Percentiles rank a stretch among this genome's conserved stretches.
These are phyloP conservation scores for Pythium aphanidermatum DNA, from an alignment of 352 stramenopile genomes.

Conservation along the genomic window DNA sequence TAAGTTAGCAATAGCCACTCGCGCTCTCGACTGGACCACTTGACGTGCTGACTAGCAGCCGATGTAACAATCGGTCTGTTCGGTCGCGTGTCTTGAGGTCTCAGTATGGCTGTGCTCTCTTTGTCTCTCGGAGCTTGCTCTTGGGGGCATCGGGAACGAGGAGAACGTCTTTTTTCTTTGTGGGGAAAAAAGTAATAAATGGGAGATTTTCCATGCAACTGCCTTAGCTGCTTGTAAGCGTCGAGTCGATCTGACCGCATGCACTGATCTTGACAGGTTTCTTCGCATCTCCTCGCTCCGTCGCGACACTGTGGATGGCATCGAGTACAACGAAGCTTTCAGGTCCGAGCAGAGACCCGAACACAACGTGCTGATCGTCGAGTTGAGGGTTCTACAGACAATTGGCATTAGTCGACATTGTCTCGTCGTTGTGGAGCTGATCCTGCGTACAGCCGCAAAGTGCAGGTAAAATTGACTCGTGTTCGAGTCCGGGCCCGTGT, in stretches of 20 bases:
- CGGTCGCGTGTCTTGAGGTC: too few relatives aligned
- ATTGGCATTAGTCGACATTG: too few relatives aligned
- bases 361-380: slow-evolving; percentile 82
- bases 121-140: too few relatives aligned
- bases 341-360: slow-evolving; percentile 42
- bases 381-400: slow-evolving; percentile 53
- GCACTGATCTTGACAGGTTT: slow-evolving; percentile 33
- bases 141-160: slow-evolving; percentile 5
- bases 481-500: slow-evolving; percentile 93
- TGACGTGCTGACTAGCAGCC: background rate
- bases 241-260: slow-evolving; percentile 40
- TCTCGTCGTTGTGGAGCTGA: too few relatives aligned
- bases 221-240: slow-evolving; percentile 3
- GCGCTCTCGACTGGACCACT: background rate
- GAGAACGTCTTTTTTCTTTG: too few relatives aligned
- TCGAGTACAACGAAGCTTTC: slow-evolving; percentile 41
- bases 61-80: background rate
- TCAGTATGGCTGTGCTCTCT: too few relatives aligned
- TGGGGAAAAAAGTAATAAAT: background rate
- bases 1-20: slow-evolving; percentile 35
- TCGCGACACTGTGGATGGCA: slow-evolving; percentile 46
- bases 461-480: slow-evolving; percentile 95
- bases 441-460: slow-evolving; percentile 32
- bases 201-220: slow-evolving; percentile 5
- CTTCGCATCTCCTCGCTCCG: slow-evolving; percentile 40